Evolutionary conservation across 2,329 filamentous ascomycete genomes (phyloP).

Genomic region (Gaeumannomyces sp.): DNA sequence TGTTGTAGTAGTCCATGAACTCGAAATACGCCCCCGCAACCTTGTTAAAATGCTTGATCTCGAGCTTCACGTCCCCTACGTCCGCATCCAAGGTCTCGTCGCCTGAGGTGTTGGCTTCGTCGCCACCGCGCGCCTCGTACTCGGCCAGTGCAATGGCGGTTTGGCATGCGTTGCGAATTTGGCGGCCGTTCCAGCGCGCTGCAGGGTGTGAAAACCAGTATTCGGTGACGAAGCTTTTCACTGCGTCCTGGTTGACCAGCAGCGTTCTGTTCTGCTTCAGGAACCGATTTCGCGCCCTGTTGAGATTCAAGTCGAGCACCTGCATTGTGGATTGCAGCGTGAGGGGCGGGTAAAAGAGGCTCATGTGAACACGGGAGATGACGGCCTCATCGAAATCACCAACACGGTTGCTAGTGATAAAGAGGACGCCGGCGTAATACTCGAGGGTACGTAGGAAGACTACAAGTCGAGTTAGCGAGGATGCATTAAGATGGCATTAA

Average conservation of each 20-base stretch:
- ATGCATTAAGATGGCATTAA: background rate
- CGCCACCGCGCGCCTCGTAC: slow-evolving; percentile 11
- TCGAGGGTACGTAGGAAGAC: slow-evolving; percentile 31
- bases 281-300: background rate
- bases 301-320: slow-evolving; percentile 1
- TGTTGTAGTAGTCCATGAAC: slow-evolving; percentile 10
- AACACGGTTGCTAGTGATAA: slow-evolving; percentile 36
- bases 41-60: background rate
- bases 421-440: slow-evolving; percentile 30
- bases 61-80: slow-evolving; percentile 6
- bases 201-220: slow-evolving; percentile 15
- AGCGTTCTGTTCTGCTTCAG: slow-evolving; percentile 9
- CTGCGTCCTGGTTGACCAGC: slow-evolving; percentile 17
- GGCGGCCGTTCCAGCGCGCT: slow-evolving; percentile 25
- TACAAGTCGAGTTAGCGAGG: too few species aligned
- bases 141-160: slow-evolving; percentile 23
- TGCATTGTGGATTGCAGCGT: slow-evolving; percentile 13
- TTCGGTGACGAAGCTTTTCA: slow-evolving; percentile 16
- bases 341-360: slow-evolving; percentile 27
- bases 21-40: slow-evolving; percentile 14
- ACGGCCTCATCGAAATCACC: slow-evolving; percentile 36
- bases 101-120: slow-evolving; percentile 1
- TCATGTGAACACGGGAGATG: slow-evolving; percentile 30
- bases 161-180: slow-evolving; percentile 27
- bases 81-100: background rate